A percentile compares a stretch with the other conserved stretches of the same genome.
phyloP scores from a whole-genome alignment of 2,329 filamentous ascomycete genomes.

The Diplodia intermedia region DNA sequence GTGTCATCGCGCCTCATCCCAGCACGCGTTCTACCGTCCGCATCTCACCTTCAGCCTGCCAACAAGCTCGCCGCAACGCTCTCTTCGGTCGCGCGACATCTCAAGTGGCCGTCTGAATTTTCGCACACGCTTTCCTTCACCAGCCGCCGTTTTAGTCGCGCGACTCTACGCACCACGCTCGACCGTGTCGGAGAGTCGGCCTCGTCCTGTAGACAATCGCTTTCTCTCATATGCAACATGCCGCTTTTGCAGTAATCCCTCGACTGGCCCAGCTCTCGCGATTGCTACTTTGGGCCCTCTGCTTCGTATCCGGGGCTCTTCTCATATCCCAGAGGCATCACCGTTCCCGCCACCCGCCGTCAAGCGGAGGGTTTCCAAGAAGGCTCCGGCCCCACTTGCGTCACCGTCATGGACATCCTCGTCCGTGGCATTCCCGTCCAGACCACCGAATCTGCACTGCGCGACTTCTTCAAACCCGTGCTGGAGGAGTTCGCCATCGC shows the following conservation, averaged over 20 bases:
- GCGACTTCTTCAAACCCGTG: constrained; percentile 48
- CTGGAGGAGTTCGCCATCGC: constrained; percentile 51
- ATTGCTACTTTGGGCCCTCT: not conserved
- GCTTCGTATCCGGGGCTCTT: not conserved
- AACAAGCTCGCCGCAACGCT: not conserved
- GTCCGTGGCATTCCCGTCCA: constrained; percentile 52
- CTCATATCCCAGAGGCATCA: not conserved
- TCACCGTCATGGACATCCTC: constrained; percentile 55
- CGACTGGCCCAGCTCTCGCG: not conserved
- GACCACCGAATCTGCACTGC: constrained; percentile 52
- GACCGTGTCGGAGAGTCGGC: not conserved
- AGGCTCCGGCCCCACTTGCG: not conserved
- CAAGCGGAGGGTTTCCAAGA: not conserved
- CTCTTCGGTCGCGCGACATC: not conserved
- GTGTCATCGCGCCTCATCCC: constrained; percentile 11
- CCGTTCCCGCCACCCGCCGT: not conserved
- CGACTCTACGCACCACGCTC: not conserved
- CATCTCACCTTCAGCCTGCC: constrained; percentile 4
- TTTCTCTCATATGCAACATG: constrained; percentile 10
- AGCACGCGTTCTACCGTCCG: constrained; percentile 8
- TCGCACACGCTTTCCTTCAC: not conserved
- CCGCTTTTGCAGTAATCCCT: not conserved
- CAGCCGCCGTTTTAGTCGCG: not conserved
- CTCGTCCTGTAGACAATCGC: not conserved
- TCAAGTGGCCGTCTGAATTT: not conserved